Evolutionary conservation across 306 rosid species (phyloP), one percentile per base, ranked within the genome.

Genomic region (Fragaria ananassa): DNA sequence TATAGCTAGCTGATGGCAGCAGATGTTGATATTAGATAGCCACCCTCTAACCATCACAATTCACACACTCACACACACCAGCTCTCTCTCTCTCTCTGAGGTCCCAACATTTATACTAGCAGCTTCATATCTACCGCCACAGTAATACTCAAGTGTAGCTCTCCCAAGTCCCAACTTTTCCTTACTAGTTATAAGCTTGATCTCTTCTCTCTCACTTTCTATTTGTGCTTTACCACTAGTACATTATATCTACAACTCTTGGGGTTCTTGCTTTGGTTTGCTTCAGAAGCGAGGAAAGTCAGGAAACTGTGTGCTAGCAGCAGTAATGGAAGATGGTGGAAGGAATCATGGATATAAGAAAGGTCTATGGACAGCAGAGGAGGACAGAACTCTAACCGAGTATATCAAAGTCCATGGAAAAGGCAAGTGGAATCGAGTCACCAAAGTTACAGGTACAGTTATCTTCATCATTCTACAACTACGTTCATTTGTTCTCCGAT

Each of bases 371-470:
- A 88, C 74, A 25, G 47, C 71, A 10, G 87, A 86, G 83, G 92
- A 88, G 75, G 92, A 88, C 76, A 78, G 69, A 72, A 46, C 80
- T 74, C 81, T 89, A 29, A 78, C 18, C 76, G 87, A 82, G n/a
- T 78, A 82, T 72, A 74, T 87, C 19, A 78, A 63, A 58, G 19
- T 76, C 44, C 83, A 89, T 57, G 93, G 91, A 13, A 84, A 65
- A 50, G 90, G 93, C 29, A 89, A 85, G 71, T 89, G 91, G 93
- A 89, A 85, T 79, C 87, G 88, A 23, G 83, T 87, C 9, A 80
- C 89, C 25, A 85, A 78, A 77, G 23, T 70, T 6, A 76, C 89
- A 68, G 89, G 93, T 86, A 41, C 5, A 31, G 35, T 31, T 31
- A 31, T 31, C 35, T 8, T 42, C 12, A 8, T 42, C 46, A 42